phyloP scores from a whole-genome alignment of 371 early-diverging fungal genomes.

The Saksenaea vasiformis region DNA sequence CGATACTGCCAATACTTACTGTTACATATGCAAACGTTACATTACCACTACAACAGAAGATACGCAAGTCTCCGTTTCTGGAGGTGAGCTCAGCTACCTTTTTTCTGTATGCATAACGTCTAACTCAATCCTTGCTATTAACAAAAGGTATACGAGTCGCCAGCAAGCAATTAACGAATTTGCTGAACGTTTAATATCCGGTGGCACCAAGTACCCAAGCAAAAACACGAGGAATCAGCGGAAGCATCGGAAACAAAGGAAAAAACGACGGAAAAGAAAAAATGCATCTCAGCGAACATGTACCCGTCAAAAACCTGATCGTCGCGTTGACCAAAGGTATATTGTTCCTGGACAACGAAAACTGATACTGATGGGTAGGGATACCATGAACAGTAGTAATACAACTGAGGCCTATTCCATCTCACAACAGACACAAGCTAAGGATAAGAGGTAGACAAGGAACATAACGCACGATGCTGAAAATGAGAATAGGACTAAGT shows the following conservation, averaged over 20 bases:
- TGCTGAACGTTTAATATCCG: not conserved
- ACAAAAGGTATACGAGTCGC: not conserved
- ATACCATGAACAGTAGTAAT: too few relatives aligned
- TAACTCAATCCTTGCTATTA: not conserved
- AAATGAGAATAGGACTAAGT: not conserved
- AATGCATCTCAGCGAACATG: not conserved
- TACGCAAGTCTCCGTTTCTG: too few relatives aligned
- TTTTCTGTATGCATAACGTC: not conserved
- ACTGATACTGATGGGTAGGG: too few relatives aligned
- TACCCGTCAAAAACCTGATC: too few relatives aligned
- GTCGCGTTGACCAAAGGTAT: too few relatives aligned
- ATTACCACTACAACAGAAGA: too few relatives aligned
- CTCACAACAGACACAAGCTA: not conserved
- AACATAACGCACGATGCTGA: not conserved
- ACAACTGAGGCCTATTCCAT: not conserved
- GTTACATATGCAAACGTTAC: too few relatives aligned
- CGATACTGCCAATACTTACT: too few relatives aligned
- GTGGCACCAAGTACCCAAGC: not conserved
- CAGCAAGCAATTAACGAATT: not conserved
- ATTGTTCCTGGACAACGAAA: too few relatives aligned
- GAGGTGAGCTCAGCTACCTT: too few relatives aligned
- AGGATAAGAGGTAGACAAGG: not conserved
- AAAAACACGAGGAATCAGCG: too few relatives aligned
- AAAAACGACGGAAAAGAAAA: not conserved
- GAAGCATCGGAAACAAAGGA: not conserved